Evolutionary conservation across 352 stramenopile genomes (phyloP).

Genomic region (Globisporangium cederbergense): DNA sequence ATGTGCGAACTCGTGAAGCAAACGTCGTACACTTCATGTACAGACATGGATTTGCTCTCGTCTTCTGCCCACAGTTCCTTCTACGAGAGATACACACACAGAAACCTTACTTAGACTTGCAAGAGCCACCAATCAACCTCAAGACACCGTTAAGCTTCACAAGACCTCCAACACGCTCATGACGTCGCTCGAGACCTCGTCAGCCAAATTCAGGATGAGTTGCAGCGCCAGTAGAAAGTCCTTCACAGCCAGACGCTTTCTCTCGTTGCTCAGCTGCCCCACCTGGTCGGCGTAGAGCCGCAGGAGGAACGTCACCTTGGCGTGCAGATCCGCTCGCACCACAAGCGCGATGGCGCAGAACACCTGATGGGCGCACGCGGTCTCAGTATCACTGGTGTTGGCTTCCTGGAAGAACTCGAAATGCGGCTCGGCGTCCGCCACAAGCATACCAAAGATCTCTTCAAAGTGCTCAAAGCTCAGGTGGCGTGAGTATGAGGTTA

Average conservation of each 20-base stretch:
- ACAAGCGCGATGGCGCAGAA: slow-evolving; percentile 59
- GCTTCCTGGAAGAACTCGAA: slow-evolving; percentile 59
- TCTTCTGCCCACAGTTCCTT: slow-evolving; percentile 41
- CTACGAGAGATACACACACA: slow-evolving; percentile 13
- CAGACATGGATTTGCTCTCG: slow-evolving; percentile 30
- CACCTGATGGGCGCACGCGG: slow-evolving; percentile 47
- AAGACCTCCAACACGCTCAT: slow-evolving; percentile 27
- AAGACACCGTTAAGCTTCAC: background rate
- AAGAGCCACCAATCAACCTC: background rate
- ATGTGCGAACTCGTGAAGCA: slow-evolving; percentile 60
- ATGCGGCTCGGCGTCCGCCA: slow-evolving; percentile 58
- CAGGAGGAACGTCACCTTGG: slow-evolving; percentile 59
- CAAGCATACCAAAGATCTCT: slow-evolving; percentile 72
- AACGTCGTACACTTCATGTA: slow-evolving; percentile 45
- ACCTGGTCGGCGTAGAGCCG: slow-evolving; percentile 50
- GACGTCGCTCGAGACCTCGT: slow-evolving; percentile 29
- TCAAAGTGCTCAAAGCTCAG: slow-evolving; percentile 56
- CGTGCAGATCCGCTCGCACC: slow-evolving; percentile 45
- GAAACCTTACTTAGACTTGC: background rate
- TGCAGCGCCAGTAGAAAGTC: slow-evolving; percentile 41
- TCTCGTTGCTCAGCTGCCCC: slow-evolving; percentile 36
- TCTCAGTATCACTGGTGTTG: slow-evolving; percentile 15
- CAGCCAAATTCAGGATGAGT: slow-evolving; percentile 35
- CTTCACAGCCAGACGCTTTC: slow-evolving; percentile 36
- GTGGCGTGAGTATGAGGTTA: slow-evolving; percentile 36